Percentiles rank a stretch among this genome's conserved stretches.
Conservation (phyloP, 805 yeast genomes). For the Monosporozyma yasuniensis region DNA sequence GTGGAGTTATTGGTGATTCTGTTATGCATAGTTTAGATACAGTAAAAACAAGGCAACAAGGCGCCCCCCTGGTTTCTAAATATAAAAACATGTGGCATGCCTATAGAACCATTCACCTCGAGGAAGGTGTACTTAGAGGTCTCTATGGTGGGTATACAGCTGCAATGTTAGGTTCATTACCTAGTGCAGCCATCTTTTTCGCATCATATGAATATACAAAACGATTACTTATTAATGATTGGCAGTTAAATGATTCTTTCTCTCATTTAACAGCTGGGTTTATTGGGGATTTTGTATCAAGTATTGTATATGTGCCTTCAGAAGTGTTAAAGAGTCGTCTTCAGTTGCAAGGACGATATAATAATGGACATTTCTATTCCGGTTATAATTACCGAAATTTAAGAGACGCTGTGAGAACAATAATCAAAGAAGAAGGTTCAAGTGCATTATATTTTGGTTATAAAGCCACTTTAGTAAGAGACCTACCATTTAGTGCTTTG, state of each 20-base stretch:
- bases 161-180: conserved; percentile 86
- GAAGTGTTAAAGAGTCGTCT: conserved; percentile 90
- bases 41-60: conserved; percentile 95
- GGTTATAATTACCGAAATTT: conserved; percentile 85
- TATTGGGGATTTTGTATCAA: conserved; percentile 85
- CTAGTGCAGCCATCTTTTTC: conserved; percentile 90
- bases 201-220: conserved; percentile 82
- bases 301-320: conserved; percentile 85
- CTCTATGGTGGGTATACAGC: conserved; percentile 89
- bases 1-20: conserved; percentile 89
- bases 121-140: conserved; percentile 82
- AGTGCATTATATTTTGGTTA: conserved; percentile 80
- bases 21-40: conserved; percentile 95
- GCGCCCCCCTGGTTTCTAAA: conserved; percentile 57
- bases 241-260: conserved; percentile 63
- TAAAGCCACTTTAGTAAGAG: conserved; percentile 87
- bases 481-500: conserved; percentile 89
- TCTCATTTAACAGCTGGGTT: conserved; percentile 81
- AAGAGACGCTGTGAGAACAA: conserved; percentile 57
- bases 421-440: conserved; percentile 61
- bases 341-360: conserved; percentile 83
- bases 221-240: conserved; percentile 55
- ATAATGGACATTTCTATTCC: conserved; percentile 59
- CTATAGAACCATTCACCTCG: conserved; percentile 58
- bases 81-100: conserved; percentile 73